Conservation (phyloP, 2,329 filamentous ascomycete genomes). For the Lasiodiplodia gonubiensis region DNA sequence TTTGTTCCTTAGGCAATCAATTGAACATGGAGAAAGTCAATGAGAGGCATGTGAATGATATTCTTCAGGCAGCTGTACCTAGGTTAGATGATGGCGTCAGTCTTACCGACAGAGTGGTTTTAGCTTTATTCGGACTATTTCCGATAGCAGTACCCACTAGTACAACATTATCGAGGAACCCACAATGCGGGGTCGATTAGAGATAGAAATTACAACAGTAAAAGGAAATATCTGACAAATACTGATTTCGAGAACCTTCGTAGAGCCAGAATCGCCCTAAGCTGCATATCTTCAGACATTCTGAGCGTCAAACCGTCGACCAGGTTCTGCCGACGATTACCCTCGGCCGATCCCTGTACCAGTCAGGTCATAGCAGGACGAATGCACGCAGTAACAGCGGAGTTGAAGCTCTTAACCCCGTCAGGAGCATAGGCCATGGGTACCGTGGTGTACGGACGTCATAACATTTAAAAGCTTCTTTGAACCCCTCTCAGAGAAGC, state of each 20-base stretch:
- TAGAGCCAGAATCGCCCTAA: no score
- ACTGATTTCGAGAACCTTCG: background rate
- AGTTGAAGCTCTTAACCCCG: slow-evolving; percentile 1
- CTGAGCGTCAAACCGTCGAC: background rate
- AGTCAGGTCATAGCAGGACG: background rate
- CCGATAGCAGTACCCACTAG: background rate
- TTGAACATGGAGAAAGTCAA: no score
- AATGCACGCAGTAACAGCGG: background rate
- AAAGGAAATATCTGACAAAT: background rate
- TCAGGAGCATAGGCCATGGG: background rate
- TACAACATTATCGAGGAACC: background rate
- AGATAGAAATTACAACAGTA: background rate
- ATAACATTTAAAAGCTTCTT: background rate
- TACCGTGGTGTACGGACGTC: background rate
- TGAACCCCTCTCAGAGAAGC: background rate
- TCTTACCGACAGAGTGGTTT: background rate
- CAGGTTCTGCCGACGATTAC: background rate
- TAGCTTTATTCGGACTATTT: background rate
- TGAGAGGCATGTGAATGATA: no score
- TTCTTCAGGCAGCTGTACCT: background rate
- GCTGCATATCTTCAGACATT: background rate
- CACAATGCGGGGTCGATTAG: background rate
- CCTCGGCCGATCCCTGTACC: background rate
- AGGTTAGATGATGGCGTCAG: background rate
- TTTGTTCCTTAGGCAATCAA: no score